Base-by-base conservation (phyloP, 2,329 filamentous ascomycete genomes). In the Ceratocystis colombiana region DNA sequence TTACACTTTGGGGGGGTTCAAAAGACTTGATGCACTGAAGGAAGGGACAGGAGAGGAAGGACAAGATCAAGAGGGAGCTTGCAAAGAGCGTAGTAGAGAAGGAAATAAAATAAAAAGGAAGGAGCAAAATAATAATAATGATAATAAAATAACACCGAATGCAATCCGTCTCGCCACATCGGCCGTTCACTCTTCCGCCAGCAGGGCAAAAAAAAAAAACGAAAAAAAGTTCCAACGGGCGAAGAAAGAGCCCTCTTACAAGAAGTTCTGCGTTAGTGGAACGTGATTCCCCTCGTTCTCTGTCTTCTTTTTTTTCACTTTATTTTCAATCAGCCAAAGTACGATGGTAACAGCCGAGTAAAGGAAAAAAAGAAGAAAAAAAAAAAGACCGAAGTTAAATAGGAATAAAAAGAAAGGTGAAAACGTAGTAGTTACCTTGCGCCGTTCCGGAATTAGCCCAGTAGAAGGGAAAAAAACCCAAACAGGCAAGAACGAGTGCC, bases 401-500 rank as follows among this genome's bases (percentile, higher is more conserved):
- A 10, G 50, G 12, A 15, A 25, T 55, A 15, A 28, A 28, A 22
- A 55, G 17, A 55, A 55, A 15, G 50, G 37, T 44, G 33, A 45
- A 25, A 44, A 7, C 7, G 15, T 61, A 61, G 53, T 57, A 57
- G 53, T 30, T 57, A 7, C 53, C 53, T 57, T 12, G 33, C 8
- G 33, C 33, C 33, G 33, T 22, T 30, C 53, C 53, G 53, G 53
- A 57, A 57, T 57, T 10, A 30, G 53, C 22, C 22, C 53, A 37
- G 33, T 10, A 37, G 33, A 37, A 37, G 33, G 33, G 33, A 7
- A 12, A 37, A 12, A 12, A 3, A 0, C 33, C 33, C 8, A 57
- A 57, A 57, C 10, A 57, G 22, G 15, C 46, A 50, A 37, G 33
- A n/a, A 28, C 53, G 25, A 57, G 53, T 57, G 7, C 53, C 53